A percentile compares a stretch with the other conserved stretches of the same genome.
Evolutionary conservation across 164 flowering plant genomes (phyloP).

Genomic region (Brasenia schreberi): DNA sequence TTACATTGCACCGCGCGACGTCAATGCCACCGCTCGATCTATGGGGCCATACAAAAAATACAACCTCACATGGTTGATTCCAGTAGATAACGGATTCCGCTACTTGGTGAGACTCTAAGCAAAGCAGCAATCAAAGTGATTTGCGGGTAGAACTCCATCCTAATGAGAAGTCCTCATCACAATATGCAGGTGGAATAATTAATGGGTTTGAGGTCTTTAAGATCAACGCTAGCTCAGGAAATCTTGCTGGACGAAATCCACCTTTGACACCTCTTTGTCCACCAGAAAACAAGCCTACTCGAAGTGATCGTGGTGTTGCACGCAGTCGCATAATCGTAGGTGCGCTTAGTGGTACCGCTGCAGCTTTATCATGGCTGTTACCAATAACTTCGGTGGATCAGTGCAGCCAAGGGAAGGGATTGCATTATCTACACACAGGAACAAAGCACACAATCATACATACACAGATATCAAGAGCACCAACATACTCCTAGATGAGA

Average conservation of each 20-base stretch:
- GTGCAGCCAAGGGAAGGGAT: conserved; percentile 31
- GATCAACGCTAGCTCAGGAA: conserved; percentile 15
- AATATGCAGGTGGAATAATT: conserved; percentile 16
- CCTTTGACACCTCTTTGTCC: not conserved
- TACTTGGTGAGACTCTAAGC: conserved; percentile 26
- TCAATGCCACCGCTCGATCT: conserved; percentile 1
- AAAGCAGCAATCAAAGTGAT: conserved; percentile 12
- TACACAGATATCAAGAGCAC: conserved; percentile 37
- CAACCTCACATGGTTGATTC: conserved; percentile 16
- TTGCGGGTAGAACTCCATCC: conserved; percentile 39
- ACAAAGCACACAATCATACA: conserved; percentile 20
- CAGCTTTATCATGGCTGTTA: conserved; percentile 16
- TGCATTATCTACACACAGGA: conserved; percentile 31
- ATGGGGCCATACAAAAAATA: conserved; percentile 3
- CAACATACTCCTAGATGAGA: conserved; percentile 29
- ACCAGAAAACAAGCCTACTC: not conserved
- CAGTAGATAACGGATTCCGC: conserved; percentile 28
- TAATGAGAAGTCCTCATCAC: not conserved
- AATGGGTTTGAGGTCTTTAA: conserved; percentile 50
- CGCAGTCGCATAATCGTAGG: not conserved
- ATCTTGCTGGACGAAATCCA: conserved; percentile 5
- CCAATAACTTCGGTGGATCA: conserved; percentile 26
- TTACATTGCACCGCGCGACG: conserved; percentile 1
- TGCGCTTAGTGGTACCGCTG: not conserved
- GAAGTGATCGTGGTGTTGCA: not conserved